These are phyloP conservation scores for Ogataea pilisensis DNA, from an alignment of 805 yeast genomes.

Conservation along the genomic window DNA sequence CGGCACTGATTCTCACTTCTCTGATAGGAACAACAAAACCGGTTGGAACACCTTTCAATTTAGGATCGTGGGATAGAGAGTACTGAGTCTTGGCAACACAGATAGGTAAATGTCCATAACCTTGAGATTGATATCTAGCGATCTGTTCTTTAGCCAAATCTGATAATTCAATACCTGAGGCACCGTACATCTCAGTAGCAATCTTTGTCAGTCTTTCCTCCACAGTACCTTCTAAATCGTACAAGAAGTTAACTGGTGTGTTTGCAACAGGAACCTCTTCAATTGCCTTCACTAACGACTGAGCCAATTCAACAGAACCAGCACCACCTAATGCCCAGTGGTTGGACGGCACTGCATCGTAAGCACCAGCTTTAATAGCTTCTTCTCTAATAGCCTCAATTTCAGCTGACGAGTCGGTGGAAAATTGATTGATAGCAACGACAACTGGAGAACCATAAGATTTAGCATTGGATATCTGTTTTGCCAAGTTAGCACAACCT, in stretches of 20 bases:
- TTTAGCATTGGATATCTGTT: slow-evolving; percentile 71
- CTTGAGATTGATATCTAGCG: slow-evolving; percentile 64
- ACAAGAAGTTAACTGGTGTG: slow-evolving; percentile 44
- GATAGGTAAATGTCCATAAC: slow-evolving; percentile 72
- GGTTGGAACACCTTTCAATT: slow-evolving; percentile 77
- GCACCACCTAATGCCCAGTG: slow-evolving; percentile 87
- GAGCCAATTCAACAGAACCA: slow-evolving; percentile 73
- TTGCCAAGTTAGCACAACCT: slow-evolving; percentile 73
- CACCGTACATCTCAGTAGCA: slow-evolving; percentile 77
- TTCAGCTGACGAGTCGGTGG: slow-evolving; percentile 66
- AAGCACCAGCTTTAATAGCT: slow-evolving; percentile 74
- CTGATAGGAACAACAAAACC: slow-evolving; percentile 78
- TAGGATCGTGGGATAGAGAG: slow-evolving; percentile 79
- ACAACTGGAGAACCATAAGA: slow-evolving; percentile 74
- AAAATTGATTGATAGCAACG: slow-evolving; percentile 78
- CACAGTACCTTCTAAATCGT: slow-evolving; percentile 52
- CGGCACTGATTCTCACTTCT: slow-evolving; percentile 80
- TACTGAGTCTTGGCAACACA: slow-evolving; percentile 87
- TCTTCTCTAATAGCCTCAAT: slow-evolving; percentile 63
- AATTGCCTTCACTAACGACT: slow-evolving; percentile 63
- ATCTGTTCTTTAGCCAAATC: slow-evolving; percentile 69
- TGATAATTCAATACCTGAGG: slow-evolving; percentile 62
- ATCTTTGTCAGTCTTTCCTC: slow-evolving; percentile 65
- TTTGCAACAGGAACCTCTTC: slow-evolving; percentile 31
- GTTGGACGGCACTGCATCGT: slow-evolving; percentile 73